phyloP scores from a whole-genome alignment of 768 basidiomycete genomes.

The Boletales sp. region DNA sequence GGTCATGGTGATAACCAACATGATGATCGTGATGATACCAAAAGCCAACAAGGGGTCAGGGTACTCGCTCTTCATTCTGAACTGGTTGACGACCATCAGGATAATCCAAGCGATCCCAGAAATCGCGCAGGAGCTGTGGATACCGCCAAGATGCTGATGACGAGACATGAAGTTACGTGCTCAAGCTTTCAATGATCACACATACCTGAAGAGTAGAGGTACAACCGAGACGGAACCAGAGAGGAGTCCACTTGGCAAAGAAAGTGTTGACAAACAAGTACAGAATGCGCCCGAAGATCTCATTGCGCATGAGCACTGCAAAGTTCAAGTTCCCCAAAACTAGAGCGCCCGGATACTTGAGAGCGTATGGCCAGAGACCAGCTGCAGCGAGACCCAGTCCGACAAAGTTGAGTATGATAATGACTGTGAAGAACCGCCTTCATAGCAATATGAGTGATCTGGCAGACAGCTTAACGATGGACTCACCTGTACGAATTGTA shows the following conservation, averaged over 20 bases:
- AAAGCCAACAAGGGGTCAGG: constrained; percentile 57
- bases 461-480: not conserved
- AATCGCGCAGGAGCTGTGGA: constrained; percentile 72
- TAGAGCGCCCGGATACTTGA: constrained; percentile 62
- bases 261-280: constrained; percentile 68
- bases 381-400: constrained; percentile 58
- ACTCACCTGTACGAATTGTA: constrained; percentile 74
- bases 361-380: constrained; percentile 66
- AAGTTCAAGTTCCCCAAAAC: constrained; percentile 71
- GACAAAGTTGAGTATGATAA: constrained; percentile 56
- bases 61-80: constrained; percentile 44
- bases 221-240: constrained; percentile 68
- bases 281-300: constrained; percentile 74
- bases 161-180: constrained; percentile 7
- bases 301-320: constrained; percentile 77
- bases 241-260: constrained; percentile 82
- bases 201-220: constrained; percentile 67
- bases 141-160: constrained; percentile 69
- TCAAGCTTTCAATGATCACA: not conserved
- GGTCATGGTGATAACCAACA: constrained; percentile 54
- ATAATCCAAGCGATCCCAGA: constrained; percentile 71
- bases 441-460: constrained; percentile 6
- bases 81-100: constrained; percentile 57
- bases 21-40: constrained; percentile 56
- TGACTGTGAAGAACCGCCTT: constrained; percentile 72